Conservation (phyloP, 306 rosid species). For the Corylus heterophylla region DNA sequence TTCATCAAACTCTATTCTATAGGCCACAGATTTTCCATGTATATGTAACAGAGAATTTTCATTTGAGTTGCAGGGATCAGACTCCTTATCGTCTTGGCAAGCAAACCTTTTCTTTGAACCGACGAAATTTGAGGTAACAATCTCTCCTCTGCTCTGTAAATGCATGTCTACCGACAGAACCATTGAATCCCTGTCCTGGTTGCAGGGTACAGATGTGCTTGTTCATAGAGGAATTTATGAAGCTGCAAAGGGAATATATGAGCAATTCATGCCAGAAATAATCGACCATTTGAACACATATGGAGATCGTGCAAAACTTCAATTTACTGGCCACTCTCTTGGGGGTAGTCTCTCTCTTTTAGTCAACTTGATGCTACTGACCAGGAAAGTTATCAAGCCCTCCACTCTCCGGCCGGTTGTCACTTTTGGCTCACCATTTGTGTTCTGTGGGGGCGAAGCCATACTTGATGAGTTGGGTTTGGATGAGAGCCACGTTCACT, state of each 20-base stretch:
- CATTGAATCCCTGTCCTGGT: background rate
- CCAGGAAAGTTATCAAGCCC: slow-evolving; percentile 58
- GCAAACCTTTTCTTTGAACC: slow-evolving; percentile 98
- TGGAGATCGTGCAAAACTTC: slow-evolving; percentile 77
- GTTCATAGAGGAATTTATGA: slow-evolving; percentile 97
- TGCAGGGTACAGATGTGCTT: slow-evolving; percentile 67
- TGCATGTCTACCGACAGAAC: background rate
- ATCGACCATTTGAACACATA: slow-evolving; percentile 60
- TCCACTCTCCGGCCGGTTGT: slow-evolving; percentile 72
- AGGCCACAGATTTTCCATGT: background rate
- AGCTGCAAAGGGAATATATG: slow-evolving; percentile 90
- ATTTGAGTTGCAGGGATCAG: slow-evolving; percentile 72
- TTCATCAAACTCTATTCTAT: background rate
- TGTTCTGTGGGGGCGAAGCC: slow-evolving; percentile 81
- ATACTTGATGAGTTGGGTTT: slow-evolving; percentile 60
- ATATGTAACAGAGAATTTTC: background rate
- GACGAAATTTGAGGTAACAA: slow-evolving; percentile 77
- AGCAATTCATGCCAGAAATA: slow-evolving; percentile 84
- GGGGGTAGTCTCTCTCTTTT: slow-evolving; percentile 95
- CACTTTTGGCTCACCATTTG: slow-evolving; percentile 91
- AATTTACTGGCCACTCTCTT: slow-evolving; percentile 88
- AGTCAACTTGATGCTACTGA: slow-evolving; percentile 78
- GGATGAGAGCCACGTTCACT: slow-evolving; percentile 65
- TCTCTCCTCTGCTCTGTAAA: background rate
- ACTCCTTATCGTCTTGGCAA: slow-evolving; percentile 88